Conservation (phyloP, 305 asterid species). For the Fraxinus angustifolia region DNA sequence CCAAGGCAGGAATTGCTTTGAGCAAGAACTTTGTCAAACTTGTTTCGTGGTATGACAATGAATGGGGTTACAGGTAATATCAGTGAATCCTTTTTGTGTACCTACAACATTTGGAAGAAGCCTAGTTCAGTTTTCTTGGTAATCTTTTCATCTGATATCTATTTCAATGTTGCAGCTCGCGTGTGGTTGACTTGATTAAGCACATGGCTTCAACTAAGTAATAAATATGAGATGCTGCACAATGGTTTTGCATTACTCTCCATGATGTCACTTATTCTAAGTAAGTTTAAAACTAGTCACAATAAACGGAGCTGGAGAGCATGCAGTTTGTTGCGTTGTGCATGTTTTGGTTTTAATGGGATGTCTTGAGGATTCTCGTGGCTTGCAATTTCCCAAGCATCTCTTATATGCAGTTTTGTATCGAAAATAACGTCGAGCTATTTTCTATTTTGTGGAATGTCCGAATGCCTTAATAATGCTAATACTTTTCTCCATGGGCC, state of each 20-base stretch:
- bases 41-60: constrained; percentile 78
- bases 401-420: background rate
- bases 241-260: constrained; percentile 3
- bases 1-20: constrained; percentile 80
- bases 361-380: background rate
- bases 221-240: background rate
- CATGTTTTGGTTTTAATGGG: background rate
- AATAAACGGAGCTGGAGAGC: constrained; percentile 17
- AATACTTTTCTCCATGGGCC: background rate
- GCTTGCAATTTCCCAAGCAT: background rate
- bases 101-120: background rate
- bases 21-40: constrained; percentile 54
- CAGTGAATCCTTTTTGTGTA: background rate
- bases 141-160: constrained; percentile 16
- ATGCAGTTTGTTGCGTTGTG: background rate
- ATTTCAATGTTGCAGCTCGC: constrained; percentile 42
- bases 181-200: constrained; percentile 60
- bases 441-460: background rate
- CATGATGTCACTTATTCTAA: background rate
- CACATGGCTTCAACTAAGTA: constrained; percentile 49
- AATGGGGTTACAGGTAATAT: constrained; percentile 66
- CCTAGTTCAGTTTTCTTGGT: background rate
- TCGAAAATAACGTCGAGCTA: background rate
- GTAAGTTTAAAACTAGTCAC: background rate
- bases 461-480: background rate